Base-by-base conservation (phyloP, 208 protist genomes). In the Acanthamoeba culbertsoni region DNA sequence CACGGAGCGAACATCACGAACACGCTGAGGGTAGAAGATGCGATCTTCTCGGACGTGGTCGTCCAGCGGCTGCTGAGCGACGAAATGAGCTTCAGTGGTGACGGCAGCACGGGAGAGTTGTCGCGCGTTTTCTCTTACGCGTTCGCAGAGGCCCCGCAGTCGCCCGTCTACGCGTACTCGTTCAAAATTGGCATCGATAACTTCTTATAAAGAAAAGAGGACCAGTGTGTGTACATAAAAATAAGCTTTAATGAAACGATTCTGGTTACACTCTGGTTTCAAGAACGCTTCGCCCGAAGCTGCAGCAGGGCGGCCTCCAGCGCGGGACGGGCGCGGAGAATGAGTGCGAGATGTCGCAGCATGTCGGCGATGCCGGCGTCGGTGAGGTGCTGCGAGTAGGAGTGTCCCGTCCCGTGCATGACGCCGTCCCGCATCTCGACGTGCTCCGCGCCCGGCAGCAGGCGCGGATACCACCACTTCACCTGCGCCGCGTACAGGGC, bases 401-500 rank as follows among this genome's bases (percentile, higher is more conserved):
- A 82, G 43, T 82, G 71, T 12, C 71, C 71, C 71, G 71, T 53
- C 6, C 71, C 71, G 71, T 82, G 71, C 71, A 82, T 82, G n/a
- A 82, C 71, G 42, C 20, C 53, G 71, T 82, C 71, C 2, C 71
- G 37, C 71, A 82, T 82, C 26, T 45, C 71, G 10, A 82, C 35
- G 42, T 82, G 71, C 71, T 82, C 71, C 71, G 53, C 42, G 43
- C 71, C 71, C 42, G n/a, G n/a, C n/a, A 82, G 28, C 37, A 82
- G 42, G 28, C 33, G 5, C 37, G 71, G 71, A 31, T 82, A 82
- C 71, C 71, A 82, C 71, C 71, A 82, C 71, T 82, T 82, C 40
- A 82, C 71, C 71, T 82, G 71, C 1, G 71, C 71, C 23, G 71
- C 71, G 71, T 82, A 82, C 8, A 82, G 71, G 0, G 71, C 71